Evolutionary conservation across 2,329 filamentous ascomycete species (phyloP), one percentile per base, ranked within the genome.

Genomic region (Epichloe brachyelytri): DNA sequence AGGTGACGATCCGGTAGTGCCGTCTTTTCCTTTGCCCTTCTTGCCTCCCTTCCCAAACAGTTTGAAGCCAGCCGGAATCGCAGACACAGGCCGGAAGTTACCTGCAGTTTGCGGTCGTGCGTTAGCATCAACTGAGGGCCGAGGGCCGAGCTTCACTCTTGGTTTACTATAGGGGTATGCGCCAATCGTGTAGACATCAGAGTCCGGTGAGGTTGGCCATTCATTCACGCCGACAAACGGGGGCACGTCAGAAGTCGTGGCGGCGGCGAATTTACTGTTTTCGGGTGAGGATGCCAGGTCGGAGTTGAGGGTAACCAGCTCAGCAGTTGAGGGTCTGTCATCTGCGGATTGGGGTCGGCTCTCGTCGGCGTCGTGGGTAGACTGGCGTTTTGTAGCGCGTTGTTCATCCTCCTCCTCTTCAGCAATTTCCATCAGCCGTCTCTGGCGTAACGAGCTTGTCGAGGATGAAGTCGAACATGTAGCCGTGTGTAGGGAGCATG

Each of bases 381-480:
- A 81, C 60, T 82, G 74, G 50, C 79, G 72, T 60, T 82, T 83
- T 41, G 69, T 70, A 30, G 79, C 72, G n/a, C 65, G 64, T 56
- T 78, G 68, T 53, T 83, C 80, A 60, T 95, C 89, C 62, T 94
- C 88, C 50, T 85, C 86, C 69, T 93, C 87, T 68, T 97, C 93
- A n/a, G 85, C 83, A 64, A 97, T 96, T 69, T 95, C 91, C 71
- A 91, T 85, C 59, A 97, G 72, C 57, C 87, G 83, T 60, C 84
- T 80, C 62, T 83, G 78, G 53, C 85, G 80, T 57, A 89, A 73
- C 5, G 88, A 94, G 63, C 86, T 89, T 46, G 80, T 86, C 4
- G 88, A 91, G 11, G 90, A 95, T 26, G 85, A 88, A 57, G 83
- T 87, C 19, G 91, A 95, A 39, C 84, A 85, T 12, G 88, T 88